phyloP scores from a whole-genome alignment of 148 eudicot species.

The Hydrangea macrophylla region DNA sequence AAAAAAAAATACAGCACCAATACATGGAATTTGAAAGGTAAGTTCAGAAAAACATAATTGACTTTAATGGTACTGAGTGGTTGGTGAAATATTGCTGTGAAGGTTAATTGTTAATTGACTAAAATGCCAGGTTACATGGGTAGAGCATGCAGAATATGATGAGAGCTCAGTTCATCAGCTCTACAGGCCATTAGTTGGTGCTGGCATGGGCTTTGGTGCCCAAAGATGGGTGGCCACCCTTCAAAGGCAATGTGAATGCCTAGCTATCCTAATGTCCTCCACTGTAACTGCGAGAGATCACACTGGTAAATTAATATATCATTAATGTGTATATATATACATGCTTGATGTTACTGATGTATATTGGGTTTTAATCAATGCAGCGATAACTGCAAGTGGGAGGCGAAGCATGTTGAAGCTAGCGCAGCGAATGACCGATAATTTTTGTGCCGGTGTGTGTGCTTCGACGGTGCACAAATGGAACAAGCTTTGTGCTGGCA shows the following conservation, averaged over 20 bases:
- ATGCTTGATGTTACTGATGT: neutral
- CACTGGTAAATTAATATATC: slow-evolving; percentile 34
- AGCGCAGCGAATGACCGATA: slow-evolving; percentile 87
- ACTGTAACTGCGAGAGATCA: slow-evolving; percentile 57
- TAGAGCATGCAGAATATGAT: slow-evolving; percentile 86
- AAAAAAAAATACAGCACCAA: neutral
- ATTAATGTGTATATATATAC: neutral
- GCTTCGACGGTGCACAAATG: slow-evolving; percentile 88
- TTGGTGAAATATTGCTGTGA: neutral
- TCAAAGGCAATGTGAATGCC: slow-evolving; percentile 92
- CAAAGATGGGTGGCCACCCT: slow-evolving; percentile 91
- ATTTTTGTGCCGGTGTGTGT: slow-evolving; percentile 85
- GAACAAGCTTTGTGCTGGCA: slow-evolving; percentile 74
- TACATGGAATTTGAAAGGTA: neutral
- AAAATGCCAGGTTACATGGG: slow-evolving; percentile 83
- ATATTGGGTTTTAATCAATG: neutral
- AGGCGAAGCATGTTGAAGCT: slow-evolving; percentile 82
- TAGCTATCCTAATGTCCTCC: slow-evolving; percentile 88
- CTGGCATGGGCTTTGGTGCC: slow-evolving; percentile 95
- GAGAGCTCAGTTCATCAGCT: slow-evolving; percentile 75
- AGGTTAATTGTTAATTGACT: neutral
- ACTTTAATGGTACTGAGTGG: neutral
- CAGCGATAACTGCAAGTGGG: slow-evolving; percentile 74
- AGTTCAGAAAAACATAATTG: too few relatives aligned
- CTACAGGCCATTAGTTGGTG: slow-evolving; percentile 63